Percentiles rank a stretch among this genome's conserved stretches.
Evolutionary conservation across 2,329 filamentous ascomycete genomes (phyloP).

Genomic region (Dothiorella sarmentorum): DNA sequence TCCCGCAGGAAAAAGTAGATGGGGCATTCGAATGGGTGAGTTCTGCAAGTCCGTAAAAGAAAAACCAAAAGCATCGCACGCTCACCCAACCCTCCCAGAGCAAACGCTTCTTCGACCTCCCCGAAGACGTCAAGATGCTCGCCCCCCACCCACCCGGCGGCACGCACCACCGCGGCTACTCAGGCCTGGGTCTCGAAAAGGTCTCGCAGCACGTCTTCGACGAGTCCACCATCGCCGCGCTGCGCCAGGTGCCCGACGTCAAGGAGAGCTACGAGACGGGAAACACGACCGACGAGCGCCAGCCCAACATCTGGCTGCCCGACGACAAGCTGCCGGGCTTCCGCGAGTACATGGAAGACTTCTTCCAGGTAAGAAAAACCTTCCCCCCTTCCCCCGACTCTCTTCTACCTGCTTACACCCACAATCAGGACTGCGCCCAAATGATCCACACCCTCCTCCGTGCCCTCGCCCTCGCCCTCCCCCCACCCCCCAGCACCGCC

Average conservation of each 20-base stretch:
- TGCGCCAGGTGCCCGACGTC: slow-evolving; percentile 28
- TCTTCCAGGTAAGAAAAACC: slow-evolving; percentile 25
- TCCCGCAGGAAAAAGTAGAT: slow-evolving; percentile 30
- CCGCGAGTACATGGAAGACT: slow-evolving; percentile 27
- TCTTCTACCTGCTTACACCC: not conserved
- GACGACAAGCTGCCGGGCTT: slow-evolving; percentile 40
- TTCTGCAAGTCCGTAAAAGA: not conserved
- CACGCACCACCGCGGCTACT: slow-evolving; percentile 41
- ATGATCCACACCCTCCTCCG: slow-evolving; percentile 27
- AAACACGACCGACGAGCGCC: slow-evolving; percentile 27
- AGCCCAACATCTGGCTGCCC: slow-evolving; percentile 43
- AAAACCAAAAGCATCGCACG: not conserved
- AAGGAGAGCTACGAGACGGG: slow-evolving; percentile 37
- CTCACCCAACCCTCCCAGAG: slow-evolving; percentile 20
- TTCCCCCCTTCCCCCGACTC: slow-evolving; percentile 17
- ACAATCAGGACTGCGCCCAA: not conserved
- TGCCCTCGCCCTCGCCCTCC: slow-evolving; percentile 28
- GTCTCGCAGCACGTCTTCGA: slow-evolving; percentile 32
- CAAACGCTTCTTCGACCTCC: slow-evolving; percentile 38
- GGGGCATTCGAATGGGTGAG: slow-evolving; percentile 31
- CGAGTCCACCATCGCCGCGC: slow-evolving; percentile 21
- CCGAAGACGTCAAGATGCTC: slow-evolving; percentile 33
- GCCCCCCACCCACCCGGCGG: slow-evolving; percentile 40
- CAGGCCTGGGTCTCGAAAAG: slow-evolving; percentile 36
- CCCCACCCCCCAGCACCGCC: slow-evolving; percentile 18